phyloP scores from a whole-genome alignment of 2,329 filamentous ascomycete species.

The Aspergillus sp. region DNA sequence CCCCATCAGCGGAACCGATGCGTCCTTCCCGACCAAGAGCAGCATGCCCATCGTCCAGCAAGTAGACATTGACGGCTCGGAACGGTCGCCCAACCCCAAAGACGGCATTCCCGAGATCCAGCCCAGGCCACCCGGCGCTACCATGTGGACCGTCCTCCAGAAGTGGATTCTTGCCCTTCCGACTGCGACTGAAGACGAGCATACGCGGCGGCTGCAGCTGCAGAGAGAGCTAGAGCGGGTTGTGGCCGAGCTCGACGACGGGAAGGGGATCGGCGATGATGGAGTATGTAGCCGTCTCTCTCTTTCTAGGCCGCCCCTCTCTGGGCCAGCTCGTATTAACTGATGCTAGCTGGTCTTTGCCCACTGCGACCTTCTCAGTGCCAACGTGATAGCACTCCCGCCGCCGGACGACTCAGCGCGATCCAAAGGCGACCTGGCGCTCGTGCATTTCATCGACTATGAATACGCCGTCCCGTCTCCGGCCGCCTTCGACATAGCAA shows the following conservation, averaged over 20 bases:
- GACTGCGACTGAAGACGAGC: constrained; percentile 58
- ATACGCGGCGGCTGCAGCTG: constrained; percentile 55
- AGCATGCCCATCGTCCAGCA: constrained; percentile 11
- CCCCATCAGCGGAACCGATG: constrained; percentile 43
- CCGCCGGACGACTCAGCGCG: constrained; percentile 19
- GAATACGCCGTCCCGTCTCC: constrained; percentile 94
- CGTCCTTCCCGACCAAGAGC: constrained; percentile 9
- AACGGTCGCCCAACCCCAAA: constrained; percentile 8
- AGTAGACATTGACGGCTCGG: constrained; percentile 14
- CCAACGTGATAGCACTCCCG: constrained; percentile 81
- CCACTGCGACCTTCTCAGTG: constrained; percentile 91
- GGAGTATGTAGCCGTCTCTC: constrained; percentile 44
- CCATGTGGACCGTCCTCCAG: constrained; percentile 90
- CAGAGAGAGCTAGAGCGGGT: constrained; percentile 66
- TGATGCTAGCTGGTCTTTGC: constrained; percentile 67
- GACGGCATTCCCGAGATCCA: constrained; percentile 33
- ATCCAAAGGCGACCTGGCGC: constrained; percentile 35
- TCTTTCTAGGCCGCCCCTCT: neutral
- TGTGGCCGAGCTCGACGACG: constrained; percentile 61
- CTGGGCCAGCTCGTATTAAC: constrained; percentile 1
- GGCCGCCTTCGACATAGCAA: constrained; percentile 90
- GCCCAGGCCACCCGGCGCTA: constrained; percentile 65
- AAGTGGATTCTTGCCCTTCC: constrained; percentile 90
- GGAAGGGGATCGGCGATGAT: constrained; percentile 64
- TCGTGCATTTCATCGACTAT: constrained; percentile 89